phyloP scores from a whole-genome alignment of 768 basidiomycete species.

The Psilocybe sp. region DNA sequence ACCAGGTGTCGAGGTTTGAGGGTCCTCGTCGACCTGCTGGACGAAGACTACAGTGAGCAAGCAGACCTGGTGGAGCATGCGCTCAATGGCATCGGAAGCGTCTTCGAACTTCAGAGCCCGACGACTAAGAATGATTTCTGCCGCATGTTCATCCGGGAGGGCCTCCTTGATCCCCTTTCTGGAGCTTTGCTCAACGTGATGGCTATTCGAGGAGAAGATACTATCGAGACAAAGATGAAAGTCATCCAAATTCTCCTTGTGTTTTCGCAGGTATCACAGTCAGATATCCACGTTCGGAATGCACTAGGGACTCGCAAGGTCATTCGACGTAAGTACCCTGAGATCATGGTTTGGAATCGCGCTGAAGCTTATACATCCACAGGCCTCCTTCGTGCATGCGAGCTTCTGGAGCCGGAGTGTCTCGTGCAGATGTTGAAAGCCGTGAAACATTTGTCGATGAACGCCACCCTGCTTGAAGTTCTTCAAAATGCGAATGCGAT shows the following conservation, averaged over 20 bases:
- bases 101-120: slow-evolving; percentile 94
- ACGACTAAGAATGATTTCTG: slow-evolving; percentile 99
- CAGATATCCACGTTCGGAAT: slow-evolving; percentile 89
- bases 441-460: slow-evolving; percentile 96
- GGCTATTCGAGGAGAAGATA: slow-evolving; percentile 60
- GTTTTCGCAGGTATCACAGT: slow-evolving; percentile 96
- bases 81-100: slow-evolving; percentile 89
- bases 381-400: slow-evolving; percentile 88
- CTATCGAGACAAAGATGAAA: slow-evolving; percentile 79
- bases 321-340: slow-evolving; percentile 67
- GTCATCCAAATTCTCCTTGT: slow-evolving; percentile 87
- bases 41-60: slow-evolving; percentile 93
- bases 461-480: slow-evolving; percentile 83
- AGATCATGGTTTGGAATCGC: not conserved
- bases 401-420: slow-evolving; percentile 82
- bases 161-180: slow-evolving; percentile 88
- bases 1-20: slow-evolving; percentile 89
- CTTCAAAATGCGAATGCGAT: slow-evolving; percentile 95
- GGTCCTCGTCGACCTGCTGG: slow-evolving; percentile 91
- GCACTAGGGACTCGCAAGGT: slow-evolving; percentile 90
- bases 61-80: slow-evolving; percentile 90
- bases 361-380: slow-evolving; percentile 1
- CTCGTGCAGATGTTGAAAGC: slow-evolving; percentile 90
- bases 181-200: slow-evolving; percentile 88
- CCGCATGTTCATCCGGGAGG: slow-evolving; percentile 96